Evolutionary conservation across 352 stramenopile species (phyloP), one percentile per base, ranked within the genome.

Genomic region (Globisporangium emineosum): DNA sequence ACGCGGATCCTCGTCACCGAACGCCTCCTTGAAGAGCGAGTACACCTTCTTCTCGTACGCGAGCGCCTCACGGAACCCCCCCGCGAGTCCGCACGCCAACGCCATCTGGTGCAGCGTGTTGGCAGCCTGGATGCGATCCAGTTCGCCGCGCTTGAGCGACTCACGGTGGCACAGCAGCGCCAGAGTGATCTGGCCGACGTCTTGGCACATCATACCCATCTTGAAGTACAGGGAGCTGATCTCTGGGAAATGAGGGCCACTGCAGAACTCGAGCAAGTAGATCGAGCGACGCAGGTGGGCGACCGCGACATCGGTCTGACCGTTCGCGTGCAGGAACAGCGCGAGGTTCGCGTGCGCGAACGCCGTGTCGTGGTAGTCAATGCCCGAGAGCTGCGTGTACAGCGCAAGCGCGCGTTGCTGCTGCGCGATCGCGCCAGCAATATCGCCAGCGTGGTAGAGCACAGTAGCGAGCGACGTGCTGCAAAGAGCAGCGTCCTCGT

Each of bases 131-230:
- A 90, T 79, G 63, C 88, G 87, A 57, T 96, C 90, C 57, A 95
- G 85, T 60, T 96, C 86, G 56, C 90, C 86, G 53, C 89, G 86
- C 52, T 90, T 87, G 51, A 97, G 79, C 57, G 88, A 90, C 59
- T 96, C 89, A 45, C 86, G 85, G 68, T 96, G 86, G 74, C 89
- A 98, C 60, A 87, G 70, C 42, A 98, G 71, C 7, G 96, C 94
- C 19, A 94, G 66, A 12, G 83, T 81, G 49, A 95, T 82, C 52
- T 97, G 89, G 4, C 83, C 87, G 23, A 93, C 79, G 62, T 98
- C 89, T 54, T 97, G 89, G 78, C 97, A 98, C 71, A 98, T 93
- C 63, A 90, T 97, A 53, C 94, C 96, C 74, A 98, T 87, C 71
- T 97, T 97, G 73, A 98, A 93, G 72, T 98, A 97, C 5, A 93